Evolutionary conservation across 768 basidiomycete species (phyloP).

Genomic region (Leccinum subtestaceum): DNA sequence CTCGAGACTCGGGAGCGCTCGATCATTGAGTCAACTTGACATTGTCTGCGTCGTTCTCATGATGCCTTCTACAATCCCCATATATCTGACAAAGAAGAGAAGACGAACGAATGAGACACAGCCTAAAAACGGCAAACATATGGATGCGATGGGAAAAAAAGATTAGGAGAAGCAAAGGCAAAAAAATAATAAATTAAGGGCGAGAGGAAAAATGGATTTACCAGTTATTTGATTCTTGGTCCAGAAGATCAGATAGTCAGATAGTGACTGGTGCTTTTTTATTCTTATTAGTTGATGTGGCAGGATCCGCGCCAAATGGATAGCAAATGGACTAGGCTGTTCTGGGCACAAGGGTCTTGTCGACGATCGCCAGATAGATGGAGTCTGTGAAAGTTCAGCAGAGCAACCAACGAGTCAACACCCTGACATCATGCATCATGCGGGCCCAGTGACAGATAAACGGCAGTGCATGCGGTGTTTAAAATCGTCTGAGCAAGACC

Average conservation of each 20-base stretch:
- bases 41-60: neutral
- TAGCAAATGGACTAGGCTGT: neutral
- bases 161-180: neutral
- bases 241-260: neutral
- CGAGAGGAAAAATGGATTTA: neutral
- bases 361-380: neutral
- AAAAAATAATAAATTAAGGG: neutral
- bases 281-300: neutral
- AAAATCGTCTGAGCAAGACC: slow-evolving; percentile 1
- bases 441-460: neutral
- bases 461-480: neutral
- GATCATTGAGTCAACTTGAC: neutral
- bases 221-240: neutral
- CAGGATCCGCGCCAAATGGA: neutral
- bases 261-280: neutral
- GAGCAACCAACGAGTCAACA: slow-evolving; percentile 1
- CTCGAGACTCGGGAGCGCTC: neutral
- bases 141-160: slow-evolving; percentile 3
- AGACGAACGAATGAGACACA: neutral
- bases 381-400: neutral
- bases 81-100: neutral
- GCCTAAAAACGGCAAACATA: neutral
- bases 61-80: neutral
- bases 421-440: slow-evolving; percentile 13
- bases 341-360: neutral